phyloP scores from a whole-genome alignment of 73 alveolate species.

The Paramecium primaurelia region DNA sequence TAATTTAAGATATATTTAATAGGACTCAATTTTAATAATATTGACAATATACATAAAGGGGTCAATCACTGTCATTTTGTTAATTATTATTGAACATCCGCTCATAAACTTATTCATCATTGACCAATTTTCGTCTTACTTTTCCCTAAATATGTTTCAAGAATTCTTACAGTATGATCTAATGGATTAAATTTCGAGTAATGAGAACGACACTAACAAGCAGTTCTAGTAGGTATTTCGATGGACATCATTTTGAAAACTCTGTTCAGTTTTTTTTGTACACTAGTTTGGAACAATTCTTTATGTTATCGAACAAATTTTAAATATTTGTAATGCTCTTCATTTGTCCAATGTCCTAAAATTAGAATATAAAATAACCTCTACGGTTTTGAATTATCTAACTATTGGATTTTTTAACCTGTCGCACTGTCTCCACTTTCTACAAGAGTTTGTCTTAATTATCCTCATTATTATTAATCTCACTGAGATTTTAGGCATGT shows the following conservation, averaged over 20 bases:
- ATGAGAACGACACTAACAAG: conserved; percentile 42
- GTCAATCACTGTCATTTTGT: not conserved
- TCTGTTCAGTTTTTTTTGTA: conserved; percentile 1
- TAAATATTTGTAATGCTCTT: conserved; percentile 41
- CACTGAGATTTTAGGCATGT: not conserved
- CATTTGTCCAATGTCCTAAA: conserved; percentile 47
- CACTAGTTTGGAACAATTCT: conserved; percentile 17
- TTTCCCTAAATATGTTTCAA: not conserved
- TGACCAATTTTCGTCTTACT: conserved; percentile 22
- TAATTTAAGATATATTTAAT: not conserved
- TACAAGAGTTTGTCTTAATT: not conserved
- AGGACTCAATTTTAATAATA: not conserved
- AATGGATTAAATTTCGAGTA: conserved; percentile 27
- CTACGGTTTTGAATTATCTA: not conserved
- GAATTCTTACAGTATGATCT: not conserved
- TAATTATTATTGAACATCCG: not conserved
- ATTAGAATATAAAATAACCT: not conserved
- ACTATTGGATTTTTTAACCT: not conserved
- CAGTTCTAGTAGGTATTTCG: conserved; percentile 27
- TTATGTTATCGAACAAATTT: conserved; percentile 14
- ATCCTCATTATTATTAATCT: not conserved
- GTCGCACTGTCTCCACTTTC: conserved; percentile 17
- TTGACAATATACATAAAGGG: not conserved
- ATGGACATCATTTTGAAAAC: conserved; percentile 47
- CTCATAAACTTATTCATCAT: conserved; percentile 17